Base-by-base conservation (phyloP, 2,329 filamentous ascomycete genomes). In the Myriosclerotinia curreyana region DNA sequence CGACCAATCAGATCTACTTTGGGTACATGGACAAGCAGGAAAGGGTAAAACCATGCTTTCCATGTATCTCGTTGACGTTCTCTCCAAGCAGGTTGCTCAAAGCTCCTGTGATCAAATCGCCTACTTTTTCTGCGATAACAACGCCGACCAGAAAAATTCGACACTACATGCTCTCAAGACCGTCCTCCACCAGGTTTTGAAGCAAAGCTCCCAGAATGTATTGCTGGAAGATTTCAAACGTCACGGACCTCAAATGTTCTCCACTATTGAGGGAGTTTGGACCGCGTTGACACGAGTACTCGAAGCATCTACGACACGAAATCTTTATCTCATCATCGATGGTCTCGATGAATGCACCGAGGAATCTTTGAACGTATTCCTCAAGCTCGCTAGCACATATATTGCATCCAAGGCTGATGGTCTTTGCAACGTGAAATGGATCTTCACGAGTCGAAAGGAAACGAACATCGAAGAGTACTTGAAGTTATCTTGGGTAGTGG, bases 41-140 rank as follows among this genome's bases (percentile, higher is more conserved):
- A 64, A 64, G n/a, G 62, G 55, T 44, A 64, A 64, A 64, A 60
- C 62, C 25, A 64, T 64, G 62, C 54, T 64, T 52, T 60, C 62
- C 6, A 64, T 60, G 55, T 60, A 51, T 28, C 62, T 64, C 5
- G 49, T 64, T 28, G 62, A 64, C 38, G 25, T 34, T 17, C 49
- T 64, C 11, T 36, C 55, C 55, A 64, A 64, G 36, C 54, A 64
- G 38, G 55, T 64, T 6, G 62, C 62, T 36, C 54, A 60, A n/a
- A 64, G 31, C 5, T 49, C 55, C 6, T 49, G 58, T 28, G 62
- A 64, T 28, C 55, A 63, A 58, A 25, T 63, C 3, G 61, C 61
- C 7, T 63, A 63, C 46, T 63, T 63, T 11, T 63, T 63, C 44
- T 63, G 61, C 44, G 61, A 63, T 9, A 63, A 63, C 12, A 63